Percentiles rank a stretch among this genome's conserved stretches.
Evolutionary conservation across 2,329 filamentous ascomycete genomes (phyloP).

Genomic region (Diplocarpon mali): DNA sequence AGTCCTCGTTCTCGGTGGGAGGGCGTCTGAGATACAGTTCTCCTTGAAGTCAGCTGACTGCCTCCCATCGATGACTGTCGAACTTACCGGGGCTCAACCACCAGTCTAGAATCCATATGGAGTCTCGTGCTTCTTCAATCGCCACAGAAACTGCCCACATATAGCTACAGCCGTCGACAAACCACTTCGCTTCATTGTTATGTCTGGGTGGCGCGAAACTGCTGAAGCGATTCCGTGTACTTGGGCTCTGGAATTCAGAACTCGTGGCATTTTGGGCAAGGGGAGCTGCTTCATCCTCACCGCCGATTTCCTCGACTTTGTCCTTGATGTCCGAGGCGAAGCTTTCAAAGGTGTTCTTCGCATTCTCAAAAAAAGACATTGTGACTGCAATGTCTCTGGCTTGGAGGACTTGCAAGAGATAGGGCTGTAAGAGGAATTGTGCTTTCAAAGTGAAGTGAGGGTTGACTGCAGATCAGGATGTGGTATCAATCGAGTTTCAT

Average conservation of each 20-base stretch:
- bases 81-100: conserved; percentile 59
- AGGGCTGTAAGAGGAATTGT: too few species aligned
- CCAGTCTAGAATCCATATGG: conserved; percentile 77
- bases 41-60: conserved; percentile 7
- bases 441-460: too few species aligned
- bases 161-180: conserved; percentile 73
- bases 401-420: too few species aligned
- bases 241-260: conserved; percentile 31
- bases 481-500: too few species aligned
- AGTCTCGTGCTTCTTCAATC: conserved; percentile 64
- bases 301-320: conserved; percentile 15
- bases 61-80: background rate
- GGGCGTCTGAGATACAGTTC: conserved; percentile 81
- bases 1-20: conserved; percentile 69
- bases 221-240: conserved; percentile 42
- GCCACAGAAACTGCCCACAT: conserved; percentile 78
- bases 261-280: conserved; percentile 34
- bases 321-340: conserved; percentile 15
- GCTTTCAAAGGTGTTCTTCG: conserved; percentile 8
- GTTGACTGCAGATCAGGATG: too few species aligned
- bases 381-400: background rate
- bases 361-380: conserved; percentile 6
- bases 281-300: conserved; percentile 33
- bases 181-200: conserved; percentile 73
- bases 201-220: conserved; percentile 65